Conservation (phyloP, 805 yeast species). For the Wickerhamiella sorbophila region DNA sequence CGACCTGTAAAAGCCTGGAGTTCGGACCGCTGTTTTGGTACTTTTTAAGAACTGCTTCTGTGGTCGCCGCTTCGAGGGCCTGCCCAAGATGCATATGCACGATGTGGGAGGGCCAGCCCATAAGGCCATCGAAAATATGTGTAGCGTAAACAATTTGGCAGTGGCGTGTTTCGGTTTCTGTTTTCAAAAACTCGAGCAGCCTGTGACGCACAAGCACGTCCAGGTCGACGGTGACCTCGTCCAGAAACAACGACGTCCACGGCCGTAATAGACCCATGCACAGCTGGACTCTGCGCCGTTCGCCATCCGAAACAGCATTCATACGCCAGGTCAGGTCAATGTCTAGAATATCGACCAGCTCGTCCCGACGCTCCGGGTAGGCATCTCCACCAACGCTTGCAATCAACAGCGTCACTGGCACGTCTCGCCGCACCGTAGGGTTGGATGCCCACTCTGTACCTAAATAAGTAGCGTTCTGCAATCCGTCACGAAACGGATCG, state of each 20-base stretch:
- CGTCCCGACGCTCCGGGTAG: slow-evolving; percentile 62
- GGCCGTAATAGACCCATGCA: slow-evolving; percentile 88
- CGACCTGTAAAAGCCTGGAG: slow-evolving; percentile 22
- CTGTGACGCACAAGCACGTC: slow-evolving; percentile 82
- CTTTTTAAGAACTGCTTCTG: slow-evolving; percentile 14
- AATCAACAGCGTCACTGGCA: slow-evolving; percentile 67
- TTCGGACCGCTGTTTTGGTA: slow-evolving; percentile 10
- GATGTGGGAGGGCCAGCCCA: slow-evolving; percentile 76
- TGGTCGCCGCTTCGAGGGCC: slow-evolving; percentile 23
- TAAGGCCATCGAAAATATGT: slow-evolving; percentile 91
- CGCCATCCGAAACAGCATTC: slow-evolving; percentile 89
- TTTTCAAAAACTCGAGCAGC: slow-evolving; percentile 50
- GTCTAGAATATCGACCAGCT: slow-evolving; percentile 62
- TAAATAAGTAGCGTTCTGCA: slow-evolving; percentile 46
- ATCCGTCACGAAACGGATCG: slow-evolving; percentile 69
- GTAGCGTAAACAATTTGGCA: slow-evolving; percentile 85
- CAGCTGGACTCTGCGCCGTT: slow-evolving; percentile 83
- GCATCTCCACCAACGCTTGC: slow-evolving; percentile 72
- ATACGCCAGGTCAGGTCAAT: slow-evolving; percentile 83
- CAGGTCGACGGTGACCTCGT: slow-evolving; percentile 92
- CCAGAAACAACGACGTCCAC: slow-evolving; percentile 76
- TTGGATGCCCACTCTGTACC: slow-evolving; percentile 98
- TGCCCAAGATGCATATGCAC: slow-evolving; percentile 64
- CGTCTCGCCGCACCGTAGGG: slow-evolving; percentile 78
- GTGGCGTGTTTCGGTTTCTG: slow-evolving; percentile 56